Base-by-base conservation (phyloP, 1,284 basidiomycete genomes). In the Papiliotrema laurentii region DNA sequence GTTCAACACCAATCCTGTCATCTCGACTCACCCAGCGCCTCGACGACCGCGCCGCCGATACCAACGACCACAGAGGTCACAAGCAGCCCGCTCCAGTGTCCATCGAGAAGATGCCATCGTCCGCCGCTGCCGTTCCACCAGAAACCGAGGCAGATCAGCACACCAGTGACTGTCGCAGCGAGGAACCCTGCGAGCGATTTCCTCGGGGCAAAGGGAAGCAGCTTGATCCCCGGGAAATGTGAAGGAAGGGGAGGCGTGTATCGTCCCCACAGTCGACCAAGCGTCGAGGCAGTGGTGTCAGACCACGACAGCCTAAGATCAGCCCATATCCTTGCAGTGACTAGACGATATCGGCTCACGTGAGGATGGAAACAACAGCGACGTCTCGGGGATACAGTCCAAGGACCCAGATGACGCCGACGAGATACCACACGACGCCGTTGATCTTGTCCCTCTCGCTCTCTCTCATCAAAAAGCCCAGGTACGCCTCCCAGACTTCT, bases 361-460 rank as follows among this genome's bases (percentile, higher is more conserved):
- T 89, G 56, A 94, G 79, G 60, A 96, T 86, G 3, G 90, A 83
- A 13, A 93, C 84, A 18, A 87, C 83, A 22, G 91, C 91, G 31
- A 97, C 80, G 63, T 96, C 92, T 45, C 86, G 78, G 0, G 92
- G 91, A 62, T 89, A 89, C 52, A 86, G 75, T 1, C 81, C 75
- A 19, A 98, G 80, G 27, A 85, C 87, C 64, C 85, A 82, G 55
- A 92, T 83, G 59, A 90, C 90, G 18, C 94, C 94, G 26, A 94
- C 74, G 45, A 97, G 84, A 71, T 97, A 98, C 89, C 90, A 97
- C 39, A 97, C 84, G 26, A 94, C 90, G 4, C 94, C 94, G 64
- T 92, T 92, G 14, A 84, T 80, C 38, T 80, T 76, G 47, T 85
- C 84, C 77, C 86, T 87, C 77, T 97, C 93, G 58, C 83, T 84